Percentiles rank a stretch among this genome's conserved stretches.
phyloP scores from a whole-genome alignment of 495 filamentous ascomycete species.

The Neurospora cerealis region DNA sequence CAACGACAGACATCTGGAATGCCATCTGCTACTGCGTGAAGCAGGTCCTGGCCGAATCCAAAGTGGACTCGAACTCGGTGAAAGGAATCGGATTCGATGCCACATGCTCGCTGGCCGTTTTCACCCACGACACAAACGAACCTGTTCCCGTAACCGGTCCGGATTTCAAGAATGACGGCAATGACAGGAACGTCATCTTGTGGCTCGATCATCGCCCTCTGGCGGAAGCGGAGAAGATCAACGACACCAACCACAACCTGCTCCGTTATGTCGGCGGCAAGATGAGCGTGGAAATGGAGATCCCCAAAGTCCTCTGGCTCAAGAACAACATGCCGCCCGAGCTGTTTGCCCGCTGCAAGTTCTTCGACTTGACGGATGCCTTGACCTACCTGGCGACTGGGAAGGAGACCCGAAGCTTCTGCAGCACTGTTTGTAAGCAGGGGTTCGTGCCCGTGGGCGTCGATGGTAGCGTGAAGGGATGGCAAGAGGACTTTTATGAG shows the following conservation, averaged over 20 bases:
- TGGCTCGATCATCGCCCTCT: conserved; percentile 91
- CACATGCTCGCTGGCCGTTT: conserved; percentile 89
- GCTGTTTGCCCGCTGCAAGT: conserved; percentile 83
- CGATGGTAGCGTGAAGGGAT: conserved; percentile 94
- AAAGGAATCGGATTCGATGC: conserved; percentile 93
- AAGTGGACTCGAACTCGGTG: conserved; percentile 60
- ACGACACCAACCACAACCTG: conserved; percentile 84
- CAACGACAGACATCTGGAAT: conserved; percentile 89
- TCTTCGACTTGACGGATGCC: conserved; percentile 91
- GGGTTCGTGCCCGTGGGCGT: conserved; percentile 91
- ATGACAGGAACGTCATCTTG: conserved; percentile 81
- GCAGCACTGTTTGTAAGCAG: conserved; percentile 91
- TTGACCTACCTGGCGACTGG: conserved; percentile 94
- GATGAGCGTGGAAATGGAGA: conserved; percentile 99
- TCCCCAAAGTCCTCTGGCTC: conserved; percentile 93
- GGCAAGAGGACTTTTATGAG: conserved; percentile 88
- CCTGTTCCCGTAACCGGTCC: conserved; percentile 84
- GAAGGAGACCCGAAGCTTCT: conserved; percentile 82
- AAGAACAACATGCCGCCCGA: conserved; percentile 97
- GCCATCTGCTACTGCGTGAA: conserved; percentile 79
- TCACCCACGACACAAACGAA: conserved; percentile 78
- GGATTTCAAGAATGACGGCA: conserved; percentile 63
- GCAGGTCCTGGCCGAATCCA: conserved; percentile 65
- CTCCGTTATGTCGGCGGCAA: conserved; percentile 90
- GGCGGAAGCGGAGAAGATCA: conserved; percentile 82